Conservation (phyloP, 2,329 filamentous ascomycete genomes). For the Chaetomium globosum region DNA sequence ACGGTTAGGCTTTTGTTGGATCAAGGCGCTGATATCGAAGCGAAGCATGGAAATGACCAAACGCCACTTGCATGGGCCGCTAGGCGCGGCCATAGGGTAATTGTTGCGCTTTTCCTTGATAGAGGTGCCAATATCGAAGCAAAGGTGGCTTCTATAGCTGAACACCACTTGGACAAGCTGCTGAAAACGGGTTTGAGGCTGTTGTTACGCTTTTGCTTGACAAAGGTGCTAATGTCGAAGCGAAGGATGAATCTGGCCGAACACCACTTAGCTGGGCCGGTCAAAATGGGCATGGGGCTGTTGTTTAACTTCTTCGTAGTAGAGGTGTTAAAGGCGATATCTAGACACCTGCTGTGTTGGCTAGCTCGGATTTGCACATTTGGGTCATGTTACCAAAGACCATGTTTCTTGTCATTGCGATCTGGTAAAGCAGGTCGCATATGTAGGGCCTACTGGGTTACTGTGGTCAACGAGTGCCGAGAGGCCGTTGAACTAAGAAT, state of each 20-base stretch:
- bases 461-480: too few relatives aligned
- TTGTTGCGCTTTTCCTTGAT: not conserved
- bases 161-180: too few relatives aligned
- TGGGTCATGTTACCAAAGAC: too few relatives aligned
- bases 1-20: conserved; percentile 1
- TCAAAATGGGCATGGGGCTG: not conserved
- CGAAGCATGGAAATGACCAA: not conserved
- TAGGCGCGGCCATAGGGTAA: not conserved
- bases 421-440: too few relatives aligned
- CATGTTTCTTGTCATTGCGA: too few relatives aligned
- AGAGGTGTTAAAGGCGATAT: not conserved
- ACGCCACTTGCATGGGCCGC: not conserved
- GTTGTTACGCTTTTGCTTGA: not conserved
- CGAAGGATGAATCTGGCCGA: not conserved
- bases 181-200: too few relatives aligned
- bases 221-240: not conserved
- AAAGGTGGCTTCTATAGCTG: not conserved
- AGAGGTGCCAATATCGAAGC: not conserved
- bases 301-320: not conserved
- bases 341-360: too few relatives aligned
- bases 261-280: not conserved
- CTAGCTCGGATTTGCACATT: too few relatives aligned
- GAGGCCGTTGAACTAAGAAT: too few relatives aligned
- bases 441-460: too few relatives aligned
- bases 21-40: not conserved